A percentile compares a stretch with the other conserved stretches of the same genome.
Conservation (phyloP, 352 stramenopile species). For the Phytopythium boreale region DNA sequence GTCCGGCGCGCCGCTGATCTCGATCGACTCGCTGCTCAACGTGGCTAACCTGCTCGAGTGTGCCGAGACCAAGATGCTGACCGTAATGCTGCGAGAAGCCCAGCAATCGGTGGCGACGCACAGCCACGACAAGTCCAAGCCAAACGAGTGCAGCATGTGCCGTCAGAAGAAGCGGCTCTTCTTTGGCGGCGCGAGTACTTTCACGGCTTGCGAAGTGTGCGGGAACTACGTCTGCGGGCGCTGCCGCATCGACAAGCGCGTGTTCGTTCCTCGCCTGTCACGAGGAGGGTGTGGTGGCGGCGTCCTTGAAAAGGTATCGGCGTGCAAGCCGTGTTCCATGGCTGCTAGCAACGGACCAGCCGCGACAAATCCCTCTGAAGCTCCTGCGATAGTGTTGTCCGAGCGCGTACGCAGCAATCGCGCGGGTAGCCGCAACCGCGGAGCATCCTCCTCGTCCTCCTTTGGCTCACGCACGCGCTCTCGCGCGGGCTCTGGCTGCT, state of each 20-base stretch:
- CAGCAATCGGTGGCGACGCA: slow-evolving; percentile 15
- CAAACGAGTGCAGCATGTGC: slow-evolving; percentile 30
- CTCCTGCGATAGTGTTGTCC: background rate
- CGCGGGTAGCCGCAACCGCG: slow-evolving; percentile 6
- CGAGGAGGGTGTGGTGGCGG: slow-evolving; percentile 8
- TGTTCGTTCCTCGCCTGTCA: slow-evolving; percentile 24
- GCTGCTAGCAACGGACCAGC: slow-evolving; percentile 12
- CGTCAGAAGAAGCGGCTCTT: slow-evolving; percentile 32
- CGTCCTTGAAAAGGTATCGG: slow-evolving; percentile 13
- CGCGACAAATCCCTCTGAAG: background rate
- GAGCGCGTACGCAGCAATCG: slow-evolving; percentile 2
- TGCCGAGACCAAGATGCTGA: slow-evolving; percentile 45
- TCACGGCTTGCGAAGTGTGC: slow-evolving; percentile 30
- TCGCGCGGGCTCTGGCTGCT: slow-evolving; percentile 12
- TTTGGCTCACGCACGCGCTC: slow-evolving; percentile 6
- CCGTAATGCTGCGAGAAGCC: slow-evolving; percentile 27
- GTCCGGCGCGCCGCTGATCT: slow-evolving; percentile 13
- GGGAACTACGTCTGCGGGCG: slow-evolving; percentile 21
- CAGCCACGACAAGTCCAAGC: slow-evolving; percentile 12
- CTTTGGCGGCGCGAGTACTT: slow-evolving; percentile 10
- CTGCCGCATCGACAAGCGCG: slow-evolving; percentile 27
- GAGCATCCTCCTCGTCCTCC: slow-evolving; percentile 12
- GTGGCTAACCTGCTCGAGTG: slow-evolving; percentile 35
- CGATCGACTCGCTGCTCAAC: slow-evolving; percentile 29
- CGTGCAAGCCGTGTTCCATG: slow-evolving; percentile 23